Evolutionary conservation across 2,329 filamentous ascomycete species (phyloP).

Genomic region (Mycosphaerella arachidis): DNA sequence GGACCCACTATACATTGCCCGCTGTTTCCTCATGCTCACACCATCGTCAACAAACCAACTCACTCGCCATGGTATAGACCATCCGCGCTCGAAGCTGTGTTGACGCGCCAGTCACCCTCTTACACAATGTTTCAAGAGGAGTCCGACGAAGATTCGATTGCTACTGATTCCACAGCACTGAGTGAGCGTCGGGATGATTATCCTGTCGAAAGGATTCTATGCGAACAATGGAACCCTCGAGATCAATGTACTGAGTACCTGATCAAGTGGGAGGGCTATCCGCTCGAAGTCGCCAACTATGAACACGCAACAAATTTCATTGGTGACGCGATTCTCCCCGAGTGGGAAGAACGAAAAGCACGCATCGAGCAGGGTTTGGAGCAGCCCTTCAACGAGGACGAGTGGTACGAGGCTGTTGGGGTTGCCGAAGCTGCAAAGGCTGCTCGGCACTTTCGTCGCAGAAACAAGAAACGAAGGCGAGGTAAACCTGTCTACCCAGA

Average conservation of each 20-base stretch:
- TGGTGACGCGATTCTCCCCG: constrained; percentile 8
- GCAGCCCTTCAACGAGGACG: constrained; percentile 23
- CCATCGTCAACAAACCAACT: background rate
- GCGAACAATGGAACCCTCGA: constrained; percentile 15
- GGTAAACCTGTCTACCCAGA: constrained; percentile 12
- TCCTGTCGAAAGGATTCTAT: constrained; percentile 30
- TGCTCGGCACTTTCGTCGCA: constrained; percentile 17
- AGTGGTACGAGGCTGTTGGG: constrained; percentile 17
- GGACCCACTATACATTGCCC: background rate
- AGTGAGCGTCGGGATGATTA: constrained; percentile 24
- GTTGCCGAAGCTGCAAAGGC: constrained; percentile 6
- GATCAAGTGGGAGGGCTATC: constrained; percentile 33
- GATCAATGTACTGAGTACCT: constrained; percentile 19
- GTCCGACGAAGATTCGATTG: constrained; percentile 28
- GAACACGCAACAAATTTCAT: constrained; percentile 25
- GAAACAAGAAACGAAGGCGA: constrained; percentile 24
- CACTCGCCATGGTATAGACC: background rate
- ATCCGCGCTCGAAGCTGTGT: background rate
- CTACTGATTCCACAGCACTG: constrained; percentile 25
- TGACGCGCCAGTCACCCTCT: background rate
- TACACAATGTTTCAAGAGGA: constrained; percentile 12
- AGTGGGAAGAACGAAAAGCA: constrained; percentile 24
- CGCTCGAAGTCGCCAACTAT: constrained; percentile 26
- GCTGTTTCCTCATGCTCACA: background rate
- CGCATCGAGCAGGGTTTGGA: constrained; percentile 13